Evolutionary conservation across 805 yeast species (phyloP).

Genomic region (Peterozyma xylosa): DNA sequence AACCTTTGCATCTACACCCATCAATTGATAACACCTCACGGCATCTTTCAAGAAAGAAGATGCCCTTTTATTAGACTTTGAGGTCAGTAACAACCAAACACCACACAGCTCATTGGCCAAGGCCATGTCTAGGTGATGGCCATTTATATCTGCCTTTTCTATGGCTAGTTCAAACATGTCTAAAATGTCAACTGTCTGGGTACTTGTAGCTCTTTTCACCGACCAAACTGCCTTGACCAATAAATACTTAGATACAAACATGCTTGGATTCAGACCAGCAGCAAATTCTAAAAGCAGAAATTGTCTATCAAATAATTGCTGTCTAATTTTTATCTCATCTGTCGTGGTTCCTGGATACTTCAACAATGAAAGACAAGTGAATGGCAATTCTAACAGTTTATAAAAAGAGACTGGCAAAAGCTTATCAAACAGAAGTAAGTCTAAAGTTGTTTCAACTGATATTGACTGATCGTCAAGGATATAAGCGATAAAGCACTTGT

Average conservation of each 20-base stretch:
- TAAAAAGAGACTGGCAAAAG: too few relatives aligned
- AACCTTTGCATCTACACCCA: slow-evolving; percentile 20
- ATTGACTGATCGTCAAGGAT: too few relatives aligned
- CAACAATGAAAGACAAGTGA: slow-evolving; percentile 10
- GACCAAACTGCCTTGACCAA: slow-evolving; percentile 27
- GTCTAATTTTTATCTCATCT: slow-evolving; percentile 11
- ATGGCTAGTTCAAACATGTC: slow-evolving; percentile 39
- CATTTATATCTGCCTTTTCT: slow-evolving; percentile 24
- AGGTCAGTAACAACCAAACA: slow-evolving; percentile 23
- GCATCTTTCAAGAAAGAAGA: slow-evolving; percentile 29
- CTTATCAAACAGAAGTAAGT: too few relatives aligned
- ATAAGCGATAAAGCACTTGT: slow-evolving; percentile 8
- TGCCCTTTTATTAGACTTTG: slow-evolving; percentile 24
- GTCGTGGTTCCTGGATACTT: slow-evolving; percentile 12
- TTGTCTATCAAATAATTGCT: slow-evolving; percentile 14
- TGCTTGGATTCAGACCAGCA: slow-evolving; percentile 26
- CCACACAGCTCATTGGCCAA: slow-evolving; percentile 34
- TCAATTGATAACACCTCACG: slow-evolving; percentile 21
- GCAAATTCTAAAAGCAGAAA: slow-evolving; percentile 23
- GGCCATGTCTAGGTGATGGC: slow-evolving; percentile 30
- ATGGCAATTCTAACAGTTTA: neutral
- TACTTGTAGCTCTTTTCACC: slow-evolving; percentile 10
- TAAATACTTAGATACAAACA: slow-evolving; percentile 29
- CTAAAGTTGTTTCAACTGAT: too few relatives aligned
- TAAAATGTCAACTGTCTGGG: slow-evolving; percentile 25